Evolutionary conservation across 2,329 filamentous ascomycete genomes (phyloP), one percentile per base, ranked within the genome.

Genomic region (Cordyceps farinosa): DNA sequence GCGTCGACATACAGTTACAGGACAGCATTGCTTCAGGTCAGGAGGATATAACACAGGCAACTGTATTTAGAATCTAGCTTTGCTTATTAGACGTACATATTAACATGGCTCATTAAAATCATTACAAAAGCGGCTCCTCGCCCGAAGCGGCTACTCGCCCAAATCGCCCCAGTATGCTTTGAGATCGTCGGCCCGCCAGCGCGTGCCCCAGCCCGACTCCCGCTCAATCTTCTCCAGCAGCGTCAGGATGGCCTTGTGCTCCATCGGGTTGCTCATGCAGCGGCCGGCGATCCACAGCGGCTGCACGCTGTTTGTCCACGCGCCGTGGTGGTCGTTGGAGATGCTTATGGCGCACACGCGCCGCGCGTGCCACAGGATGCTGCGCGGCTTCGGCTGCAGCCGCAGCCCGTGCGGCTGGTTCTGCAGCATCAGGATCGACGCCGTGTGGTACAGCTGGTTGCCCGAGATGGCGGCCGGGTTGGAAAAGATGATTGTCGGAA

Each of bases 371-470:
- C 82, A 85, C 3, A 84, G 70, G 0, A 78, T 75, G 30, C 72
- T 70, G 32, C 69, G 66, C 5, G 72, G 69, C 38, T 82, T 62
- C 68, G 79, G 58, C 63, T 72, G 66, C 73, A 82, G 70, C 74
- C 80, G 44, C 69, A 73, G 67, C 3, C 63, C 77, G 3, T 69
- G 67, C 1, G 80, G 79, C 60, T 76, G 78, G 30, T 78, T 77
- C 58, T 82, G 78, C 1, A 85, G 73, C 68, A 85, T 76, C 5
- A 85, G 68, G 3, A 85, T 77, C 36, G 79, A 80, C 0, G 81
- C 76, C 0, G 82, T 82, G 66, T 85, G 82, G 55, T 84, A 82
- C 0, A 84, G 73, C 61, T 84, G 82, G 63, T 83, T 85, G 0
- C 80, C 79, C 0, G 80, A 83, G 34, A 84, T 83, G 29, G 81